A percentile compares a stretch with the other conserved stretches of the same genome.
phyloP scores from a whole-genome alignment of 148 eudicot species.

The Nyssa sinensis region DNA sequence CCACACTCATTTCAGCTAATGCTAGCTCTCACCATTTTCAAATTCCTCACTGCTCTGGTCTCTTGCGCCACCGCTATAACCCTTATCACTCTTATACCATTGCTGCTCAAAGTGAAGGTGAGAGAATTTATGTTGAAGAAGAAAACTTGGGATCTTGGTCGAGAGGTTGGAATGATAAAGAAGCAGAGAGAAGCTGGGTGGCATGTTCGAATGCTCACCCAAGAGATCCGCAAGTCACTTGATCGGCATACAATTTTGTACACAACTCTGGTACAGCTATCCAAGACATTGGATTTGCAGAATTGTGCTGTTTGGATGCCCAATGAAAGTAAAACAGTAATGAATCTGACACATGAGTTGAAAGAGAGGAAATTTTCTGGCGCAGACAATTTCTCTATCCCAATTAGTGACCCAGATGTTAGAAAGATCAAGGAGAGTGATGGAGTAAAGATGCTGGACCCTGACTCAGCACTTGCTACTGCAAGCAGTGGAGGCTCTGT shows the following conservation, averaged over 20 bases:
- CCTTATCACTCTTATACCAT: constrained; percentile 65
- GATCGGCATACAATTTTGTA: constrained; percentile 70
- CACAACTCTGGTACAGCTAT: constrained; percentile 68
- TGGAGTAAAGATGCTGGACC: constrained; percentile 47
- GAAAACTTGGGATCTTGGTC: constrained; percentile 65
- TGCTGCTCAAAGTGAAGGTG: constrained; percentile 68
- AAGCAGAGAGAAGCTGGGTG: constrained; percentile 61
- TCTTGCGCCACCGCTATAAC: constrained; percentile 79
- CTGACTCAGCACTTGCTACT: constrained; percentile 51
- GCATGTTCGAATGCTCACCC: constrained; percentile 84
- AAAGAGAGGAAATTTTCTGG: constrained; percentile 27
- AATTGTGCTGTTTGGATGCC: constrained; percentile 91
- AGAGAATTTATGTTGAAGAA: constrained; percentile 70
- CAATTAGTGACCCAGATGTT: constrained; percentile 56
- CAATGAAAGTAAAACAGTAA: constrained; percentile 53
- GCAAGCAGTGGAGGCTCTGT: constrained; percentile 53
- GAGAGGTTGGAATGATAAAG: constrained; percentile 67
- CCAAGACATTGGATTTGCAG: constrained; percentile 60
- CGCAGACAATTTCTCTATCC: constrained; percentile 27
- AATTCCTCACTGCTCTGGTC: constrained; percentile 66
- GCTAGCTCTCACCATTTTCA: constrained; percentile 62
- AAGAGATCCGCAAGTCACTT: constrained; percentile 69
- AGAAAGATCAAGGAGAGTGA: constrained; percentile 44
- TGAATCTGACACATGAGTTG: constrained; percentile 59
- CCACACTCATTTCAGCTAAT: constrained; percentile 65